Evolutionary conservation across 2,329 filamentous ascomycete genomes (phyloP).

Genomic region (Cladosporium cucumerinum): DNA sequence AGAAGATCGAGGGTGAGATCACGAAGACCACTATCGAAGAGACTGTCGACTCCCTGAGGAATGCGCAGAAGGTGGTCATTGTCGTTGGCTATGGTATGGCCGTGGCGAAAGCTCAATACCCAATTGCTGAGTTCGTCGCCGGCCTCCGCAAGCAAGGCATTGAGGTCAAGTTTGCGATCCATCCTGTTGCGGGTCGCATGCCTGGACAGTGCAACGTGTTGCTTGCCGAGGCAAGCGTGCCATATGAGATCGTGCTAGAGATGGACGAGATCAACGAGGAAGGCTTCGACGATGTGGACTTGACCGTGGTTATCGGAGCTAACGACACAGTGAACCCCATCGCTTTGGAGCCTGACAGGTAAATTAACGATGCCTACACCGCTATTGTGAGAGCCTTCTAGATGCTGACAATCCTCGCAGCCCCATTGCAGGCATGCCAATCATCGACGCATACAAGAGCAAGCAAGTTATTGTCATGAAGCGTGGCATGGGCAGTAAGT

Average conservation of each 20-base stretch:
- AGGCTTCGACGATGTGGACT: slow-evolving; percentile 72
- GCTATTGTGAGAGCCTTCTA: neutral
- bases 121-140: slow-evolving; percentile 76
- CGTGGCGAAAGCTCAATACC: slow-evolving; percentile 88
- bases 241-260: slow-evolving; percentile 87
- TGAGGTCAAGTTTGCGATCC: slow-evolving; percentile 83
- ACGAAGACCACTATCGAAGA: slow-evolving; percentile 78
- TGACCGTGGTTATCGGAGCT: slow-evolving; percentile 84
- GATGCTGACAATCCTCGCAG: slow-evolving; percentile 40
- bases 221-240: slow-evolving; percentile 80
- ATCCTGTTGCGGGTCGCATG: slow-evolving; percentile 88
- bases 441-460: slow-evolving; percentile 89
- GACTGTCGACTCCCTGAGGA: slow-evolving; percentile 69
- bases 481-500: slow-evolving; percentile 70
- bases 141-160: slow-evolving; percentile 71
- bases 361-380: slow-evolving; percentile 3
- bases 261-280: slow-evolving; percentile 98
- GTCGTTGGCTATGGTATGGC: slow-evolving; percentile 94
- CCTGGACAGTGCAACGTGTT: slow-evolving; percentile 91
- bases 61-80: slow-evolving; percentile 81
- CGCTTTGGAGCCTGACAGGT: slow-evolving; percentile 69
- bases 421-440: slow-evolving; percentile 87
- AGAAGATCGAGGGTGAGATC: slow-evolving; percentile 75
- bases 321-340: slow-evolving; percentile 94
- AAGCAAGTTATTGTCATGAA: slow-evolving; percentile 95